phyloP scores from a whole-genome alignment of 2,329 filamentous ascomycete genomes.

The Ceratocystis cubensis region DNA sequence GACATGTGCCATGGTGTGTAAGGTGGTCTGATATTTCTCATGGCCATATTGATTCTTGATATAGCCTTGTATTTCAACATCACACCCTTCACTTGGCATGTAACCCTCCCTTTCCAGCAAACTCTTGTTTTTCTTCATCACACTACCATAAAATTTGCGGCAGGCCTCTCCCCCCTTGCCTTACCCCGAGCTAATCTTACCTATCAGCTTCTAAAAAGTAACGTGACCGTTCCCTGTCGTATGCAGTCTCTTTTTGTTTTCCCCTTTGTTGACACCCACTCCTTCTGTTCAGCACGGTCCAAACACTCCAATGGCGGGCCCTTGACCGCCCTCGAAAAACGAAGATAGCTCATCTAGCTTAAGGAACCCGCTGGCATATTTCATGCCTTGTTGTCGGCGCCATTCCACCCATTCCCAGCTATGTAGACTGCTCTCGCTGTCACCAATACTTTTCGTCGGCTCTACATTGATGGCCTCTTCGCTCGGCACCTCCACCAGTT shows the following conservation, averaged over 20 bases:
- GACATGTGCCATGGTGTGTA: too few relatives aligned
- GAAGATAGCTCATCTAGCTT: conserved; percentile 42
- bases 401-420: conserved; percentile 51
- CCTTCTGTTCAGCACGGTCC: conserved; percentile 29
- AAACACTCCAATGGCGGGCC: conserved; percentile 41
- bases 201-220: background rate
- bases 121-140: background rate
- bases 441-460: conserved; percentile 19
- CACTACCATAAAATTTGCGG: background rate
- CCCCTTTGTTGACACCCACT: background rate
- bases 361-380: conserved; percentile 43
- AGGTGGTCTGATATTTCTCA: too few relatives aligned
- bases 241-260: background rate
- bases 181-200: background rate
- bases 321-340: conserved; percentile 42
- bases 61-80: too few relatives aligned
- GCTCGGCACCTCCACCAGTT: conserved; percentile 30
- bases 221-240: background rate
- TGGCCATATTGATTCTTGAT: too few relatives aligned
- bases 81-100: too few relatives aligned
- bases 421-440: conserved; percentile 23
- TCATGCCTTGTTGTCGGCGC: conserved; percentile 43
- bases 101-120: too few relatives aligned
- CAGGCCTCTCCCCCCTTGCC: background rate
- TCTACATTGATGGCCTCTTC: conserved; percentile 25